Evolutionary conservation across 495 filamentous ascomycete species (phyloP).

Genomic region (Talaromyces nanjingensis): DNA sequence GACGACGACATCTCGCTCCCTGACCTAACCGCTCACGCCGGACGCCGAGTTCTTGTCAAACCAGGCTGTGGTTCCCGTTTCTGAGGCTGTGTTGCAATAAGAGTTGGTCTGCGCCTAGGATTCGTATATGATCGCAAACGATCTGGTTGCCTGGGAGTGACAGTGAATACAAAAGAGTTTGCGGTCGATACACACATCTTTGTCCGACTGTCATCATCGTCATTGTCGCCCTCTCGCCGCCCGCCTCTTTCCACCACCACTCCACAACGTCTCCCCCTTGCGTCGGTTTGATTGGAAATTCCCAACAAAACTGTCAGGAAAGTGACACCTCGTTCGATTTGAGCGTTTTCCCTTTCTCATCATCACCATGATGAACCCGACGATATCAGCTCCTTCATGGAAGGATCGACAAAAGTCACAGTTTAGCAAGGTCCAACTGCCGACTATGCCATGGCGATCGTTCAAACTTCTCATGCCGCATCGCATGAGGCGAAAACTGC

Average conservation of each 20-base stretch:
- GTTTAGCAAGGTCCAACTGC: conserved; percentile 42
- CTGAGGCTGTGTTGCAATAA: conserved; percentile 1
- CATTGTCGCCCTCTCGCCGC: conserved; percentile 1
- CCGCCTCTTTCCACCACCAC: conserved; percentile 5
- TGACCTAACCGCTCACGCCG: background rate
- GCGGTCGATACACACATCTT: background rate
- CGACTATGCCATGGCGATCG: conserved; percentile 41
- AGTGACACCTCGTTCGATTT: background rate
- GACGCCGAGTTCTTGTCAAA: conserved; percentile 1
- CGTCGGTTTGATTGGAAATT: background rate
- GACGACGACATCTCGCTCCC: background rate
- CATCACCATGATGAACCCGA: conserved; percentile 8
- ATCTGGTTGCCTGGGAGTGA: background rate
- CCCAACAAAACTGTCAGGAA: background rate
- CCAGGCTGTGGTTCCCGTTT: conserved; percentile 1
- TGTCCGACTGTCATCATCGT: background rate
- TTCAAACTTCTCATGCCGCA: conserved; percentile 54
- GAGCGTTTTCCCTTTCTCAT: background rate
- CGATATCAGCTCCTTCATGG: conserved; percentile 35
- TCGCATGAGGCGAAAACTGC: conserved; percentile 63
- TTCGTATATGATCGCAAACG: background rate
- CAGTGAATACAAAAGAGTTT: background rate
- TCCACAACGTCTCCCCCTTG: background rate
- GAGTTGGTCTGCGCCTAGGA: background rate
- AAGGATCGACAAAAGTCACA: conserved; percentile 44